A percentile compares a stretch with the other conserved stretches of the same genome.
Conservation (phyloP, 2,329 filamentous ascomycete species). For the Diplodia mutila region DNA sequence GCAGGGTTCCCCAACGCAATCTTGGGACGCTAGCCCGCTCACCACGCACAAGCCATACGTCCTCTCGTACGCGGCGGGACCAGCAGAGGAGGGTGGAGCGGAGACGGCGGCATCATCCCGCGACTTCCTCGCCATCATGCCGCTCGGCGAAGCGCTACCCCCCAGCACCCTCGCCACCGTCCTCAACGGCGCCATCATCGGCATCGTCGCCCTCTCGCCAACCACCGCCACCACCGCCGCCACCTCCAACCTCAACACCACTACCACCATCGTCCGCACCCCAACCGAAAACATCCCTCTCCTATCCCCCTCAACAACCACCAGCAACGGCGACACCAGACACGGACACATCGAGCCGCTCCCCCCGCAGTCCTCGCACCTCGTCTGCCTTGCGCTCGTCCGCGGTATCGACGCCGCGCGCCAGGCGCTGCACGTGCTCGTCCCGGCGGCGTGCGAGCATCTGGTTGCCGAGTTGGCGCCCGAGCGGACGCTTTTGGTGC, state of each 20-base stretch:
- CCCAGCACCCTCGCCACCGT: constrained; percentile 64
- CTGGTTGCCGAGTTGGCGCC: constrained; percentile 32
- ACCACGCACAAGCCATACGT: constrained; percentile 63
- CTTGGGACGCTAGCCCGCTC: constrained; percentile 61
- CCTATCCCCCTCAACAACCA: too few species aligned
- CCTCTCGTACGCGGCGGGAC: constrained; percentile 59
- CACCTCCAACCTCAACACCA: constrained; percentile 33
- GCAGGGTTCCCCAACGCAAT: constrained; percentile 29
- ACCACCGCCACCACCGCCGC: constrained; percentile 60
- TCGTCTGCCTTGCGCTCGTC: constrained; percentile 69
- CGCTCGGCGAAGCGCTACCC: constrained; percentile 67
- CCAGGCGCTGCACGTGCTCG: constrained; percentile 65
- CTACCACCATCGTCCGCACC: constrained; percentile 30
- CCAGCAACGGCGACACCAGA: constrained; percentile 54
- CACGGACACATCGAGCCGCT: constrained; percentile 52
- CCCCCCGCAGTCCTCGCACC: constrained; percentile 62
- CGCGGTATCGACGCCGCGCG: constrained; percentile 65
- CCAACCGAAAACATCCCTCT: constrained; percentile 59
- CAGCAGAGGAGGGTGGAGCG: background rate
- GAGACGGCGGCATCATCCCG: constrained; percentile 41
- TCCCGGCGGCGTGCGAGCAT: constrained; percentile 55
- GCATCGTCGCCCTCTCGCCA: constrained; percentile 53
- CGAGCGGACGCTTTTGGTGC: constrained; percentile 38
- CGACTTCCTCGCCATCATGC: constrained; percentile 65
- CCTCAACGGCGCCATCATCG: constrained; percentile 72